Evolutionary conservation across 2,329 filamentous ascomycete species (phyloP).

Genomic region (Rugonectria rugulosa): DNA sequence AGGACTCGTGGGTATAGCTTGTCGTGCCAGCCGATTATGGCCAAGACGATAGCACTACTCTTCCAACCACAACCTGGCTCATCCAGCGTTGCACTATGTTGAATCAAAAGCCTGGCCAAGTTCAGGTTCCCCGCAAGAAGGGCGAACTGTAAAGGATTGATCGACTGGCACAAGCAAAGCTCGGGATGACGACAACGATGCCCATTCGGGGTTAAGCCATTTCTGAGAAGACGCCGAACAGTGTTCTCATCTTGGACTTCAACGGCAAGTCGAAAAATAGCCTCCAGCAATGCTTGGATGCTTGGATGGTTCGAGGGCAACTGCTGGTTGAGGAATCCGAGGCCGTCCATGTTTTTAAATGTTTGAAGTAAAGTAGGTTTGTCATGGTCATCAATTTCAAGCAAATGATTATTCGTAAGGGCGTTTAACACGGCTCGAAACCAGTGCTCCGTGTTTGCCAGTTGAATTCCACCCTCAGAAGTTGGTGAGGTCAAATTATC

Average conservation of each 20-base stretch:
- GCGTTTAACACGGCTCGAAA: neutral
- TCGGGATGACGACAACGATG: neutral
- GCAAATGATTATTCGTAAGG: neutral
- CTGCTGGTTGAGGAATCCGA: neutral
- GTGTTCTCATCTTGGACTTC: neutral
- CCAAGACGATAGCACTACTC: neutral
- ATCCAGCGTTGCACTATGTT: neutral
- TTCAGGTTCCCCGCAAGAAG: neutral
- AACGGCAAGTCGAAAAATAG: neutral
- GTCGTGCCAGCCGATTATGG: neutral
- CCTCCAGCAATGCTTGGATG: neutral
- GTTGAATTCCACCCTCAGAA: neutral
- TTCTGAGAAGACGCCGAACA: neutral
- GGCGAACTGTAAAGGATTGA: neutral
- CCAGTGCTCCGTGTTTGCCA: neutral
- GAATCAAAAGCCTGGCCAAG: neutral
- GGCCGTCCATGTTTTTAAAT: neutral
- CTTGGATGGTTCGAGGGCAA: neutral
- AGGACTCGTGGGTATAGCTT: neutral
- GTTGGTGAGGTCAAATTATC: neutral
- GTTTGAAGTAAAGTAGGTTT: neutral
- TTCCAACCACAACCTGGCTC: neutral
- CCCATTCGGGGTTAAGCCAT: neutral
- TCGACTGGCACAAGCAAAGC: no score
- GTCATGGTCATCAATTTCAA: neutral